Evolutionary conservation across 129 eudicot species (phyloP), one percentile per base, ranked within the genome.

Genomic region (Lonicera japonica): DNA sequence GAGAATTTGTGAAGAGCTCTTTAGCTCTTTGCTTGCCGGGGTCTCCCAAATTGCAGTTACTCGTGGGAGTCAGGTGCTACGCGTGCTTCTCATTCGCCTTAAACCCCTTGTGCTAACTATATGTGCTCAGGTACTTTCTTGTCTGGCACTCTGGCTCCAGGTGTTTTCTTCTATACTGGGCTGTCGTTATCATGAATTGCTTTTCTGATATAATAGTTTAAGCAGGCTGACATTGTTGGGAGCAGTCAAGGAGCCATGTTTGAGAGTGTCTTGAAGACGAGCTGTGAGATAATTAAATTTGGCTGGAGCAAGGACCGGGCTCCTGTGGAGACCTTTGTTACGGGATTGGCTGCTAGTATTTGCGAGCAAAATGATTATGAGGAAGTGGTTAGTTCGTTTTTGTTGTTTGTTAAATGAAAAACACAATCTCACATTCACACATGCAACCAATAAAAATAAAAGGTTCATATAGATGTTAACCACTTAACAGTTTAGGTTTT

Each of bases 251-350:
- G 99, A 54, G 79, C 82, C 67, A 94, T 94, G 99, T 86, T 85
- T 40, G 85, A 85, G 52, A 85, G 92, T 65, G 83, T 94, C 66
- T 78, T 94, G 70, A 88, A 76, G 78, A 78, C 95, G 54, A 68
- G 96, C 70, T 82, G 99, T 77, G 94, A 94, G 78, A 79, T 88
- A 57, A 86, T 94, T 43, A 78, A 88, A 63, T 83, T 80, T 65
- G 96, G 96, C 57, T 88, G 96, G 96, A 71, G 75, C 54, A 94
- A 85, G 85, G 99, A 94, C 64, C 73, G 94, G 68, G 77, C 95
- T 24, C 92, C 96, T 3, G 79, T 94, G 67, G 95, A 94, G 73
- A 83, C 99, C 1, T 94, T 94, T 73, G 85, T 94, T 5, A 78
- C 69, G 89, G 96, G 95, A 34, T 69, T 94, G 65, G 86, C 95